A percentile compares a stretch with the other conserved stretches of the same genome.
Evolutionary conservation across 148 eudicot genomes (phyloP).

Genomic region (Arbutus unedo): DNA sequence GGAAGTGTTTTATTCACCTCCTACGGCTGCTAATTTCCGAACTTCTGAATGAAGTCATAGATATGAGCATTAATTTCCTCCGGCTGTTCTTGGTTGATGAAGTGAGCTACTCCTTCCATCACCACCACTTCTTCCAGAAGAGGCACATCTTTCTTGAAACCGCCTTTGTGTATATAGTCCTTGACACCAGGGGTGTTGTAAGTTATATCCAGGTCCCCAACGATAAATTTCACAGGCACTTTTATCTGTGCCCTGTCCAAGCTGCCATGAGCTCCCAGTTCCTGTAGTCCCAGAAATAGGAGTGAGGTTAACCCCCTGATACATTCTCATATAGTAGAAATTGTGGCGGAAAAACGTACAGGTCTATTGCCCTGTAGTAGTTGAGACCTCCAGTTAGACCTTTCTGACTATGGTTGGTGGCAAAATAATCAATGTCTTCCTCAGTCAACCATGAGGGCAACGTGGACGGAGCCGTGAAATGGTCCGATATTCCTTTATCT

Average conservation of each 20-base stretch:
- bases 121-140: slow-evolving; percentile 50
- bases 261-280: slow-evolving; percentile 72
- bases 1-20: too few species aligned
- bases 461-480: slow-evolving; percentile 9
- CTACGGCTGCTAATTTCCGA: background rate
- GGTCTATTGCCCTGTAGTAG: slow-evolving; percentile 49
- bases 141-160: slow-evolving; percentile 61
- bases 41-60: slow-evolving; percentile 41
- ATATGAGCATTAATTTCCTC: slow-evolving; percentile 47
- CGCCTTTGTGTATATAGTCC: slow-evolving; percentile 55
- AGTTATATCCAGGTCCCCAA: slow-evolving; percentile 51
- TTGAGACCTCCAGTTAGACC: slow-evolving; percentile 60
- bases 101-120: slow-evolving; percentile 60
- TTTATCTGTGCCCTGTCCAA: slow-evolving; percentile 48
- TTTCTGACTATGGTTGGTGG: slow-evolving; percentile 32
- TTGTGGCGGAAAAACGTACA: slow-evolving; percentile 31
- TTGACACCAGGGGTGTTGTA: slow-evolving; percentile 36
- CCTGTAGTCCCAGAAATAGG: slow-evolving; percentile 26
- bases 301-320: background rate
- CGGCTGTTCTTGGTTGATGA: slow-evolving; percentile 56
- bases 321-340: background rate
- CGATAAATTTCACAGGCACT: slow-evolving; percentile 54
- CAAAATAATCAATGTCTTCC: slow-evolving; percentile 48
- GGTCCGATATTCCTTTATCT: slow-evolving; percentile 21
- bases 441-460: slow-evolving; percentile 58